These are phyloP conservation scores for Leucocoprinus sp. DNA, from an alignment of 768 basidiomycete species.

Conservation along the genomic window DNA sequence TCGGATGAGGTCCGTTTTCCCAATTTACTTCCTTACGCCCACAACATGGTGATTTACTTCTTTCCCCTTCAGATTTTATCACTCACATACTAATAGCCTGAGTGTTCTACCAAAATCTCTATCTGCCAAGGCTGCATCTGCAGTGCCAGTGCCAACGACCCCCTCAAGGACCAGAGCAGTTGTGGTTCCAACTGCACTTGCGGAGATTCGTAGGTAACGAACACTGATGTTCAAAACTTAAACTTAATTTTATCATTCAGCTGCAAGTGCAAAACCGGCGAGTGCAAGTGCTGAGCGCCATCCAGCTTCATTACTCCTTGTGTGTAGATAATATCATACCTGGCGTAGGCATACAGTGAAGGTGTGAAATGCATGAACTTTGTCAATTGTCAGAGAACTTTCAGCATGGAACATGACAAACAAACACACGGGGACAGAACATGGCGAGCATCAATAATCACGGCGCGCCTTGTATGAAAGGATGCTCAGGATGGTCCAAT, in stretches of 20 bases:
- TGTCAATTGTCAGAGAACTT: neutral
- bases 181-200: slow-evolving; percentile 17
- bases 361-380: neutral
- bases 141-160: slow-evolving; percentile 22
- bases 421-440: neutral
- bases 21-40: neutral
- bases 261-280: slow-evolving; percentile 26
- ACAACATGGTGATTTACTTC: slow-evolving; percentile 3
- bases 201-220: slow-evolving; percentile 3
- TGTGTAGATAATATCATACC: neutral
- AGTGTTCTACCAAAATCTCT: slow-evolving; percentile 18
- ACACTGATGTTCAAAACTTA: neutral
- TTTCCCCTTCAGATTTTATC: neutral
- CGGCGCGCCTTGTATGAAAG: slow-evolving; percentile 35
- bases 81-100: slow-evolving; percentile 5
- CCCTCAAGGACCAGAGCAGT: slow-evolving; percentile 27
- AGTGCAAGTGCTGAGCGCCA: slow-evolving; percentile 24
- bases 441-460: neutral
- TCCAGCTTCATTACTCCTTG: neutral
- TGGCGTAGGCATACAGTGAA: neutral
- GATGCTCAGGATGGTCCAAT: slow-evolving; percentile 54
- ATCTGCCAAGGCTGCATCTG: slow-evolving; percentile 21
- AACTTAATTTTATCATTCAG: slow-evolving; percentile 11
- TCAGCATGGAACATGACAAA: neutral
- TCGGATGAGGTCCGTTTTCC: neutral